Conservation (phyloP, 2,329 filamentous ascomycete genomes). For the Cercospora sp. region DNA sequence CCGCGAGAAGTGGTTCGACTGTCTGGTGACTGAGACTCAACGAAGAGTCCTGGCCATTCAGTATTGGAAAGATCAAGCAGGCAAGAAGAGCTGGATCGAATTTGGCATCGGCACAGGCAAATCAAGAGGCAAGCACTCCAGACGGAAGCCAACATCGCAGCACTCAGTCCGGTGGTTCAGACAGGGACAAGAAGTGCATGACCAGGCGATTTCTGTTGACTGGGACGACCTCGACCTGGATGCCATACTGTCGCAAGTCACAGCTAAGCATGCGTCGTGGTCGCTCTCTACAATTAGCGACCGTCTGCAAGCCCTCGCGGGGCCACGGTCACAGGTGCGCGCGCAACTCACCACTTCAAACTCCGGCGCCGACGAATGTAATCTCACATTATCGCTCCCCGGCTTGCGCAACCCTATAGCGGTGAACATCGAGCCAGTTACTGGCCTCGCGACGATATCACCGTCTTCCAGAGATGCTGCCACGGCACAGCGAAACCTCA, state of each 20-base stretch:
- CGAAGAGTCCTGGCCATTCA: slow-evolving; percentile 83
- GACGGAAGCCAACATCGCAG: slow-evolving; percentile 34
- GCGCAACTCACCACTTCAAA: slow-evolving; percentile 56
- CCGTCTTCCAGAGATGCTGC: slow-evolving; percentile 50
- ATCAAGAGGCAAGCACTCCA: slow-evolving; percentile 31
- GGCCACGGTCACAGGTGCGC: slow-evolving; percentile 17
- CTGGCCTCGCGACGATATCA: slow-evolving; percentile 71
- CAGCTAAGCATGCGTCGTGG: slow-evolving; percentile 71
- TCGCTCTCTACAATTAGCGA: slow-evolving; percentile 67
- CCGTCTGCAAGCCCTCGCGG: slow-evolving; percentile 53
- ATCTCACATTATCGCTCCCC: slow-evolving; percentile 68
- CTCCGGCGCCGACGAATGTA: slow-evolving; percentile 65
- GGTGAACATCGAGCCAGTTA: slow-evolving; percentile 72
- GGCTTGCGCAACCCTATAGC: slow-evolving; percentile 56
- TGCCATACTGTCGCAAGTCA: slow-evolving; percentile 68
- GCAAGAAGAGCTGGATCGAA: slow-evolving; percentile 85
- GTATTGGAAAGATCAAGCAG: slow-evolving; percentile 76
- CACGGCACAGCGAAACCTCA: slow-evolving; percentile 64
- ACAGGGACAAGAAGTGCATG: slow-evolving; percentile 72
- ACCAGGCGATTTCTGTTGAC: slow-evolving; percentile 64
- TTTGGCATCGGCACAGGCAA: slow-evolving; percentile 73
- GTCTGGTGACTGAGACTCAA: slow-evolving; percentile 73
- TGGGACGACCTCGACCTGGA: slow-evolving; percentile 70
- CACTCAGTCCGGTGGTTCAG: slow-evolving; percentile 78
- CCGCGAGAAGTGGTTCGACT: slow-evolving; percentile 72